A percentile compares a stretch with the other conserved stretches of the same genome.
Evolutionary conservation across 768 basidiomycete genomes (phyloP).

Genomic region (Hericium coralloides): DNA sequence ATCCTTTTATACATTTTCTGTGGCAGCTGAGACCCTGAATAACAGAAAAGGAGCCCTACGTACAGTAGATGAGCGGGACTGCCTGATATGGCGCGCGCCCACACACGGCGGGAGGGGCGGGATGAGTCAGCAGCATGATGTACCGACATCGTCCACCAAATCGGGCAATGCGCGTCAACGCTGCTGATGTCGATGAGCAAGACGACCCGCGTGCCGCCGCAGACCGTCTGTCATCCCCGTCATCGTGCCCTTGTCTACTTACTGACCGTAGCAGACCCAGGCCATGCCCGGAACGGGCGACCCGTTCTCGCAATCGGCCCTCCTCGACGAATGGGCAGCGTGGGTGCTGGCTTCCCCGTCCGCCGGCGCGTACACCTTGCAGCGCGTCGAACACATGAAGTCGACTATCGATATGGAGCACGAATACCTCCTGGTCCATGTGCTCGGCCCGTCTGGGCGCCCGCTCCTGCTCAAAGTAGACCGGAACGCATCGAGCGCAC

Average conservation of each 20-base stretch:
- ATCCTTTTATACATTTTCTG: neutral
- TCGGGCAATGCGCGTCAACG: too few species aligned
- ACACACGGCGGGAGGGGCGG: neutral
- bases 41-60: neutral
- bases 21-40: neutral
- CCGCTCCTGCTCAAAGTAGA: conserved; percentile 11
- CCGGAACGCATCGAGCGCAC: conserved; percentile 6
- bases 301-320: neutral
- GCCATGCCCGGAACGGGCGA: neutral
- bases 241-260: too few species aligned
- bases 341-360: conserved; percentile 2
- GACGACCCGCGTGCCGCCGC: too few species aligned
- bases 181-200: too few species aligned
- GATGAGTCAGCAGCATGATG: too few species aligned
- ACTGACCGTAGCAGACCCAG: too few species aligned
- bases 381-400: conserved; percentile 13
- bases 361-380: conserved; percentile 3
- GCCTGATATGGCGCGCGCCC: neutral
- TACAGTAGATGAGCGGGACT: neutral
- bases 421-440: conserved; percentile 12
- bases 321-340: conserved; percentile 9
- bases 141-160: too few species aligned
- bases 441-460: conserved; percentile 5
- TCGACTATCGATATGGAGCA: conserved; percentile 12
- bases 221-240: too few species aligned